Base-by-base conservation (phyloP, 305 asterid genomes). In the Fraxinus velutina region DNA sequence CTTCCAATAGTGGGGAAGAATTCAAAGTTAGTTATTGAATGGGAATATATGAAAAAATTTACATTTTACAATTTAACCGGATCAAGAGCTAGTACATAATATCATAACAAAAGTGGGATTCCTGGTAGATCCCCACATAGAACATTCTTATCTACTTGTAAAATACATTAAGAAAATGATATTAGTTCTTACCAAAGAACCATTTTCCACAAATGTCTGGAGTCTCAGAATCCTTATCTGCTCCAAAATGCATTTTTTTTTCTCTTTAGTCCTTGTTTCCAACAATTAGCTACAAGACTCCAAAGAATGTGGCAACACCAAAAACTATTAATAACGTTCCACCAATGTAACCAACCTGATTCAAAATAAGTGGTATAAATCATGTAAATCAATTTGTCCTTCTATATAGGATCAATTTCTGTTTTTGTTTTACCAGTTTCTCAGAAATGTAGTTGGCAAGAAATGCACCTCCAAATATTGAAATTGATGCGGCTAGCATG, bases 371-470 rank as follows among this genome's bases (percentile, higher is more conserved):
- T 52, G 64, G 24, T 5, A 52, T n/a, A 21, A n/a, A 52, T 52
- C 64, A 52, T 52, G 22, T n/a, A 52, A 52, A 52, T 52, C 24
- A 15, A 52, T 52, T 17, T 52, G 22, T 52, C 24, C 57, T n/a
- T 52, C 1, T 52, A n/a, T 17, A n/a, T 52, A n/a, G 64, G 64
- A 52, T n/a, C 22, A 52, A 52, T 17, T 52, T 5, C 64, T 15
- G 24, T 52, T 52, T 52, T n/a, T 27, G 37, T 24, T 76, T 84
- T 91, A 96, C 98, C 97, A 94, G 90, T 87, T 96, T 96, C 76
- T 94, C 98, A 6, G 98, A 96, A 72, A 94, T 94, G 90, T 92
- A 91, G 32, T 89, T 91, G 71, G 99, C 91, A 19, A 96, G 97
- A 79, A 92, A 88, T 5, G 97, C 96, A 39, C 99, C 99, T 57